phyloP scores from a whole-genome alignment of 2,329 filamentous ascomycete species.

The Amauroascus verrucosus region DNA sequence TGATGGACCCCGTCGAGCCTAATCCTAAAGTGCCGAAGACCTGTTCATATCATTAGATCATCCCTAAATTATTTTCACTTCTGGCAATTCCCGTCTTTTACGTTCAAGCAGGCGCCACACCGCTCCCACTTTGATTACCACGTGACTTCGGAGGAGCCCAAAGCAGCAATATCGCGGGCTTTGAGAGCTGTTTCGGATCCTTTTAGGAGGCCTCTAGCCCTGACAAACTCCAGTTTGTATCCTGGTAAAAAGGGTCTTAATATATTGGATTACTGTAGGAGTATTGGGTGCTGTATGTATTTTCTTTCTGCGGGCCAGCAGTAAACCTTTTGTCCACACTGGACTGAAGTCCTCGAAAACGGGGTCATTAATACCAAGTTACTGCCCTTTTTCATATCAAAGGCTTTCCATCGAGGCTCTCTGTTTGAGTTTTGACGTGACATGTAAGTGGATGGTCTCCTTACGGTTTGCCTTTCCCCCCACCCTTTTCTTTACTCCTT shows the following conservation, averaged over 20 bases:
- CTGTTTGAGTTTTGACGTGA: conserved; percentile 5
- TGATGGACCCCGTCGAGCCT: not conserved
- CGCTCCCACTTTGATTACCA: conserved; percentile 3
- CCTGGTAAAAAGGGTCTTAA: not conserved
- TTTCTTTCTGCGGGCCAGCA: not conserved
- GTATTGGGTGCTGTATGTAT: not conserved
- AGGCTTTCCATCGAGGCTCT: not conserved
- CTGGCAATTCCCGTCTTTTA: not conserved
- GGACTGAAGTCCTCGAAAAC: not conserved
- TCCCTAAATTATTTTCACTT: conserved; percentile 4
- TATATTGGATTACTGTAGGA: not conserved
- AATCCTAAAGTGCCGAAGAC: conserved; percentile 5
- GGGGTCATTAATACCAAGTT: not conserved
- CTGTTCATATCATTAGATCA: not conserved
- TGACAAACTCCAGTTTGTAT: not conserved
- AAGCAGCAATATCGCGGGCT: not conserved
- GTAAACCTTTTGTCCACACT: not conserved
- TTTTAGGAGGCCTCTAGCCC: not conserved
- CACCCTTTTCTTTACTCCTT: not conserved
- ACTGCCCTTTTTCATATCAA: not conserved
- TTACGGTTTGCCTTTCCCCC: conserved; percentile 3
- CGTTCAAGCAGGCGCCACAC: conserved; percentile 10
- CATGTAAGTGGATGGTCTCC: conserved; percentile 9
- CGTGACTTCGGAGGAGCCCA: not conserved
- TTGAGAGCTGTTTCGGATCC: conserved; percentile 1